These are phyloP conservation scores for Umbelopsis sp. DNA, from an alignment of 192 early-diverging fungal species.

Conservation along the genomic window DNA sequence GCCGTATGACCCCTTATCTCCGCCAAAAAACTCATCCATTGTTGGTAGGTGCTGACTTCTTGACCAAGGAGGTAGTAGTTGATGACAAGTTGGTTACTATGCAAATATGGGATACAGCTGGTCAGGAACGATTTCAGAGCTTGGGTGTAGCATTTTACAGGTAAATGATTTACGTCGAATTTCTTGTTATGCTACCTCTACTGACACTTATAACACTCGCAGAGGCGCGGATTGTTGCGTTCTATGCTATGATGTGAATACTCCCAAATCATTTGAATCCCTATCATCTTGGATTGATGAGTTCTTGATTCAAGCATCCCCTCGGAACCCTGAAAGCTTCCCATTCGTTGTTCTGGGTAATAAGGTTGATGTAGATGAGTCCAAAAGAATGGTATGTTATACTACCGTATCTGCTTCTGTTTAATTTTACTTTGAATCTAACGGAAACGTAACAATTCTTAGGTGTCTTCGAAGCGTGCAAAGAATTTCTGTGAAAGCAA, in stretches of 20 bases:
- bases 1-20: background rate
- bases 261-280: constrained; percentile 91
- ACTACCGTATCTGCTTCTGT: background rate
- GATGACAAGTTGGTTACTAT: constrained; percentile 95
- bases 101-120: constrained; percentile 99
- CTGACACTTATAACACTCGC: background rate
- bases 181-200: background rate
- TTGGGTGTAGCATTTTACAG: constrained; percentile 97
- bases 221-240: constrained; percentile 99
- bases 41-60: constrained; percentile 80
- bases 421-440: background rate
- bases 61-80: constrained; percentile 95
- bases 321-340: constrained; percentile 95
- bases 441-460: constrained; percentile 15
- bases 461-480: constrained; percentile 95
- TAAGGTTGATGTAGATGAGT: constrained; percentile 98
- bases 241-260: constrained; percentile 96
- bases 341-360: constrained; percentile 99
- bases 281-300: constrained; percentile 91
- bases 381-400: constrained; percentile 77
- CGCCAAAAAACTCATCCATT: background rate
- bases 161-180: background rate
- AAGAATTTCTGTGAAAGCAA: constrained; percentile 96
- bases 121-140: constrained; percentile 98
- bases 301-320: constrained; percentile 95